Percentiles rank a stretch among this genome's conserved stretches.
phyloP scores from a whole-genome alignment of 495 filamentous ascomycete genomes.

The Penicillium crystallinum region DNA sequence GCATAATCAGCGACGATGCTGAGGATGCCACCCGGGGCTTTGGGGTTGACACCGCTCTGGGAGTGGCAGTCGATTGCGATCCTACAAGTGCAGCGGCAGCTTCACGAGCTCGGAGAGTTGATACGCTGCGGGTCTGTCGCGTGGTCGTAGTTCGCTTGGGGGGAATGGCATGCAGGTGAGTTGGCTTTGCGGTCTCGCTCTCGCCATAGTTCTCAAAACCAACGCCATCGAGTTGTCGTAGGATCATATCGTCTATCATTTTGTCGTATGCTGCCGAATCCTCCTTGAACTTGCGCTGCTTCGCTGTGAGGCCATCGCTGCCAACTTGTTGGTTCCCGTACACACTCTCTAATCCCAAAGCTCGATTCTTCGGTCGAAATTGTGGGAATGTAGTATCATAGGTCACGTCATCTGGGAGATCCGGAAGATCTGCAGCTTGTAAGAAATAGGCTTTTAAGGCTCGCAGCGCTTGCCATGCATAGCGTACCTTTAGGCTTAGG shows the following conservation, averaged over 20 bases:
- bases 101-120: constrained; percentile 46
- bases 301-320: constrained; percentile 61
- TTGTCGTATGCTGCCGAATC: constrained; percentile 38
- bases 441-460: constrained; percentile 38
- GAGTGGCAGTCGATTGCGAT: constrained; percentile 28
- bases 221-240: constrained; percentile 55
- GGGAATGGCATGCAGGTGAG: constrained; percentile 13
- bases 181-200: constrained; percentile 18
- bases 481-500: constrained; percentile 52
- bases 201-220: constrained; percentile 43
- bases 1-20: constrained; percentile 31
- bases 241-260: constrained; percentile 55
- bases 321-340: constrained; percentile 60
- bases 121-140: constrained; percentile 27
- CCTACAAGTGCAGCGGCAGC: constrained; percentile 53
- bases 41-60: constrained; percentile 34
- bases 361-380: constrained; percentile 59
- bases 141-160: constrained; percentile 27
- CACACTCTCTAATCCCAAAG: constrained; percentile 55
- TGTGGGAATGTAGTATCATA: constrained; percentile 50
- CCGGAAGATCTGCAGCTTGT: constrained; percentile 54
- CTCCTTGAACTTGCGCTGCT: constrained; percentile 57
- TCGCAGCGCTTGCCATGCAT: neutral
- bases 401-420: constrained; percentile 71
- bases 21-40: constrained; percentile 36